Conservation (phyloP, 345 rosid genomes). For the Laguncularia racemosa region DNA sequence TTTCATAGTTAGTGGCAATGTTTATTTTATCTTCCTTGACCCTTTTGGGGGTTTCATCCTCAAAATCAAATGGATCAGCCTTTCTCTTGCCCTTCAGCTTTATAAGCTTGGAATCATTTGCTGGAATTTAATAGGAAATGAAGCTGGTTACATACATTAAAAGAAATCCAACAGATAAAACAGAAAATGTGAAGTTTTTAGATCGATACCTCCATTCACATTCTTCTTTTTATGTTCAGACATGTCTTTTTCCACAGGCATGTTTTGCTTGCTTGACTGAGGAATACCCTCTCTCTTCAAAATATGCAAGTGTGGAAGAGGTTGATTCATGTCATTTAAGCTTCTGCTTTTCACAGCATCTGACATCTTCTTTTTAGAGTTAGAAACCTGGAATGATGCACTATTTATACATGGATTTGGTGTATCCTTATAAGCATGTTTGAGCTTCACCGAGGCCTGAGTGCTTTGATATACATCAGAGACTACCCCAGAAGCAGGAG, state of each 20-base stretch:
- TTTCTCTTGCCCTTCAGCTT: constrained; percentile 39
- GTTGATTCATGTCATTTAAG: constrained; percentile 24
- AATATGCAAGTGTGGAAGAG: constrained; percentile 20
- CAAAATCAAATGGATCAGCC: constrained; percentile 22
- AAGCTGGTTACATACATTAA: constrained; percentile 6
- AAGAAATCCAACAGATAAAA: not conserved
- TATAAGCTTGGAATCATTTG: constrained; percentile 30
- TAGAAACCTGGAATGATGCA: constrained; percentile 22
- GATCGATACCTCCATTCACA: constrained; percentile 22
- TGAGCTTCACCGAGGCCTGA: constrained; percentile 15
- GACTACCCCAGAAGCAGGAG: no score
- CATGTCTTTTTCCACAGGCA: constrained; percentile 8
- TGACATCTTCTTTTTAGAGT: constrained; percentile 22
- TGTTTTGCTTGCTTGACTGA: constrained; percentile 12
- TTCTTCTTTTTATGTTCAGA: constrained; percentile 10
- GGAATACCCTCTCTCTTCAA: constrained; percentile 14
- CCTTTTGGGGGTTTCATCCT: constrained; percentile 27
- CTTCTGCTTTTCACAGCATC: constrained; percentile 33
- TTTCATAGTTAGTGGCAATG: constrained; percentile 10
- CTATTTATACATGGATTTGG: constrained; percentile 12
- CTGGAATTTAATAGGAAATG: constrained; percentile 12
- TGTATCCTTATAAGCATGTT: constrained; percentile 19
- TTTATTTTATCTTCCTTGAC: constrained; percentile 23
- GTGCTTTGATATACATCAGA: no score
- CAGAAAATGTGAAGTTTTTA: constrained; percentile 4